Percentiles rank a stretch among this genome's conserved stretches.
Evolutionary conservation across 495 filamentous ascomycete genomes (phyloP).

Genomic region (Chaetomium cochliodes): DNA sequence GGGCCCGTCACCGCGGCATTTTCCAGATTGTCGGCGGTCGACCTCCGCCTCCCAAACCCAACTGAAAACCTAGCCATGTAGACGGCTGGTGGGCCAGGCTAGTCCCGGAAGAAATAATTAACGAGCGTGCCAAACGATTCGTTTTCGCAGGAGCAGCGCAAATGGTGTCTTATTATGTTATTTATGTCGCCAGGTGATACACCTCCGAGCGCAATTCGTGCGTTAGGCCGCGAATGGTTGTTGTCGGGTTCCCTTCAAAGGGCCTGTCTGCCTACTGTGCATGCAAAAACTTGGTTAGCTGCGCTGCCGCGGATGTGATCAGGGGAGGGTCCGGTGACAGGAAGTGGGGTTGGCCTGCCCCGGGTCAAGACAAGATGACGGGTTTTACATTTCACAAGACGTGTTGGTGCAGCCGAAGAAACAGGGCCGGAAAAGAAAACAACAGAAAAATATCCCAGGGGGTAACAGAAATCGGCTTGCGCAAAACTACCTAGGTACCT

Average conservation of each 20-base stretch:
- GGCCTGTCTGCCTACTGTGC: background rate
- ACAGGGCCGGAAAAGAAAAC: background rate
- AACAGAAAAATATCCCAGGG: background rate
- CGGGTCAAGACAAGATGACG: background rate
- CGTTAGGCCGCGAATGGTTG: background rate
- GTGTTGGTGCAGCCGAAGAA: background rate
- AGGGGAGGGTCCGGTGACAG: background rate
- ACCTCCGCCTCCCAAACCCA: constrained; percentile 51
- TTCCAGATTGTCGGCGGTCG: constrained; percentile 49
- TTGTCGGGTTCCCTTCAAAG: background rate
- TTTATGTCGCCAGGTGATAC: background rate
- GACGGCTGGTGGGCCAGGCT: constrained; percentile 33
- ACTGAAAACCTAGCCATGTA: constrained; percentile 56
- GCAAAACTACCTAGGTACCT: too few species aligned
- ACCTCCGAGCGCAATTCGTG: background rate
- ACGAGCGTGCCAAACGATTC: constrained; percentile 17
- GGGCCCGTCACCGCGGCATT: constrained; percentile 45
- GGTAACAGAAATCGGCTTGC: background rate
- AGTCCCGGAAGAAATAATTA: constrained; percentile 26
- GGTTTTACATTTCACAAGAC: background rate
- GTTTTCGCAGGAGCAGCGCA: constrained; percentile 1
- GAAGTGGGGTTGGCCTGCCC: constrained; percentile 4
- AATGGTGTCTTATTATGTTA: background rate
- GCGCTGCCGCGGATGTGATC: background rate
- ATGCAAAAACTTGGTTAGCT: constrained; percentile 5